phyloP scores from a whole-genome alignment of 1,139 yeast genomes.

The Diutina rugosa region DNA sequence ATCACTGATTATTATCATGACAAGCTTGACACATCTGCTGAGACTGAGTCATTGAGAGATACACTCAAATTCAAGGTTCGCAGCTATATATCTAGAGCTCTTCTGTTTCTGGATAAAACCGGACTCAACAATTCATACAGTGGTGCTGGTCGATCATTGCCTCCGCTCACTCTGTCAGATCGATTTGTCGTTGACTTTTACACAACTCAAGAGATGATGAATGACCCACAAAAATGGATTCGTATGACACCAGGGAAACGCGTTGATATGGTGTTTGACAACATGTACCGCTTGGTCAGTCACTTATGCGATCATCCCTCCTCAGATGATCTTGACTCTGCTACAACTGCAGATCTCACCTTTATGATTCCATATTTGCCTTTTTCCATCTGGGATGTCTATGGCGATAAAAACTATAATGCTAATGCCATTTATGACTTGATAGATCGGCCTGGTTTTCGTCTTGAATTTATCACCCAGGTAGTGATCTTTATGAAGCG shows the following conservation, averaged over 20 bases:
- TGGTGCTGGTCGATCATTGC: neutral
- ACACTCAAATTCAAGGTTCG: neutral
- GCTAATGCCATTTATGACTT: neutral
- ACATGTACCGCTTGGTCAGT: neutral
- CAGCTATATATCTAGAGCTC: neutral
- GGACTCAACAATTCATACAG: neutral
- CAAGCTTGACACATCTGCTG: neutral
- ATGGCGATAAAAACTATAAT: neutral
- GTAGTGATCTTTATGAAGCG: neutral
- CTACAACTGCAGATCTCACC: neutral
- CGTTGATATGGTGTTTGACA: neutral
- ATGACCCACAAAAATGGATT: neutral
- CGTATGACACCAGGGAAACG: neutral
- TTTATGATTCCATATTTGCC: neutral
- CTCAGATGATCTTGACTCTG: neutral
- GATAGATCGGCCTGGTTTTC: neutral
- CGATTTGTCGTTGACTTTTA: neutral
- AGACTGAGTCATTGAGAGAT: neutral
- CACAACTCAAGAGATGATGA: neutral
- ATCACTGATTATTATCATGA: neutral
- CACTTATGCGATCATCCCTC: neutral
- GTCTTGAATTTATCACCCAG: neutral
- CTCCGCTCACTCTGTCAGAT: neutral
- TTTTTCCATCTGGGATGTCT: neutral
- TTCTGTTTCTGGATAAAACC: constrained; percentile 1